phyloP scores from a whole-genome alignment of 2,329 filamentous ascomycete species.

The Aspergillus tamarii region DNA sequence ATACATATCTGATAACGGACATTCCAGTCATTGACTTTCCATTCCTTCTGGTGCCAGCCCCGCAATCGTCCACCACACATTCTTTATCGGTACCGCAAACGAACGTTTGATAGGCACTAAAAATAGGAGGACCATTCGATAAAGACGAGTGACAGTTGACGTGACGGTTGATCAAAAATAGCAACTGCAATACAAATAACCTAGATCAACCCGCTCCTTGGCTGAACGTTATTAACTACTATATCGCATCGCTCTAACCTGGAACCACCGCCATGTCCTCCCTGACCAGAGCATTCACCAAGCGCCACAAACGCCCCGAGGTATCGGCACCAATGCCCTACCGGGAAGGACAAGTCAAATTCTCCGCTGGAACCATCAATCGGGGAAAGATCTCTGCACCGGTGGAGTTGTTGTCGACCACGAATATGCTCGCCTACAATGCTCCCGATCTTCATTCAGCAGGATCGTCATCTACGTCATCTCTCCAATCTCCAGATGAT shows the following conservation, averaged over 20 bases:
- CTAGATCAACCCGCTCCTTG: slow-evolving; percentile 12
- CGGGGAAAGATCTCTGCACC: slow-evolving; percentile 75
- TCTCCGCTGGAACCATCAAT: slow-evolving; percentile 49
- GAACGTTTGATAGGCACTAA: slow-evolving; percentile 14
- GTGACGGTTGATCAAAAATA: slow-evolving; percentile 10
- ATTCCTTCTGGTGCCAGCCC: slow-evolving; percentile 34
- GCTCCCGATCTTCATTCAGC: slow-evolving; percentile 73
- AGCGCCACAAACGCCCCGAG: slow-evolving; percentile 51
- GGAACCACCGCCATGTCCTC: slow-evolving; percentile 36
- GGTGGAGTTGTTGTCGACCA: slow-evolving; percentile 85
- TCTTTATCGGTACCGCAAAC: slow-evolving; percentile 22
- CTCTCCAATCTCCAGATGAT: slow-evolving; percentile 67
- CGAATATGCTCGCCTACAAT: slow-evolving; percentile 94
- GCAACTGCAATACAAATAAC: slow-evolving; percentile 13
- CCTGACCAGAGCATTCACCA: slow-evolving; percentile 52
- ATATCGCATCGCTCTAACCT: slow-evolving; percentile 3
- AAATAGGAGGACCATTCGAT: slow-evolving; percentile 19
- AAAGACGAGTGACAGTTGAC: slow-evolving; percentile 13
- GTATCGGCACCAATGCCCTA: slow-evolving; percentile 49
- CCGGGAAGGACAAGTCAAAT: slow-evolving; percentile 49
- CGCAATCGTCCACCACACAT: slow-evolving; percentile 35
- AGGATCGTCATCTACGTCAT: slow-evolving; percentile 55
- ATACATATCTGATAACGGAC: slow-evolving; percentile 31
- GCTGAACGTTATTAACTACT: background rate
- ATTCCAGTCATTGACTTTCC: slow-evolving; percentile 35